Conservation (phyloP, 2,329 filamentous ascomycete species). For the Chaetothyriales sp. region DNA sequence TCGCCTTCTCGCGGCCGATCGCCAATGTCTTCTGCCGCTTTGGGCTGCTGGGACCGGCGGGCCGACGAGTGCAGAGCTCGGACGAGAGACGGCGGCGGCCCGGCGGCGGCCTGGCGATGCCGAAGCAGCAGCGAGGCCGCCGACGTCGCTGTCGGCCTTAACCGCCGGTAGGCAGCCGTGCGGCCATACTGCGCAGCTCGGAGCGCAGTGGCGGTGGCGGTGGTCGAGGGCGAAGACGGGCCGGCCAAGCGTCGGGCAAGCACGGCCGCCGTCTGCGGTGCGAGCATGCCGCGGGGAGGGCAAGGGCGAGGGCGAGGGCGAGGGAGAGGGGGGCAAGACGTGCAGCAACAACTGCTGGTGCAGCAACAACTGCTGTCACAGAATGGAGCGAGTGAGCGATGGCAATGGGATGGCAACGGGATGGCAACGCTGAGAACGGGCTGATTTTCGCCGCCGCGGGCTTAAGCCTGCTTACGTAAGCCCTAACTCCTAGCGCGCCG, state of each 20-base stretch:
- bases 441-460: not conserved
- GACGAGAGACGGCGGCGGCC: conserved; percentile 7
- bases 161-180: conserved; percentile 11
- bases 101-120: conserved; percentile 4
- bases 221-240: not conserved
- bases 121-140: conserved; percentile 2
- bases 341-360: not conserved
- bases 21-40: conserved; percentile 17
- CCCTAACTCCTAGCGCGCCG: not conserved
- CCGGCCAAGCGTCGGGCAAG: not conserved
- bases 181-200: conserved; percentile 14
- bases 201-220: conserved; percentile 1
- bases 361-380: not conserved
- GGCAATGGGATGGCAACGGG: no score
- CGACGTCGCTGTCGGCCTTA: conserved; percentile 2
- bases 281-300: not conserved
- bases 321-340: not conserved
- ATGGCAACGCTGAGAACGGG: not conserved
- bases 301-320: not conserved
- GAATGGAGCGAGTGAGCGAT: not conserved
- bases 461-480: not conserved
- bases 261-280: not conserved
- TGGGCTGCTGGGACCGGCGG: conserved; percentile 12
- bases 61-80: conserved; percentile 14
- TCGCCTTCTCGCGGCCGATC: conserved; percentile 16